Conservation (phyloP, 2,329 filamentous ascomycete genomes). For the Claviceps africana region DNA sequence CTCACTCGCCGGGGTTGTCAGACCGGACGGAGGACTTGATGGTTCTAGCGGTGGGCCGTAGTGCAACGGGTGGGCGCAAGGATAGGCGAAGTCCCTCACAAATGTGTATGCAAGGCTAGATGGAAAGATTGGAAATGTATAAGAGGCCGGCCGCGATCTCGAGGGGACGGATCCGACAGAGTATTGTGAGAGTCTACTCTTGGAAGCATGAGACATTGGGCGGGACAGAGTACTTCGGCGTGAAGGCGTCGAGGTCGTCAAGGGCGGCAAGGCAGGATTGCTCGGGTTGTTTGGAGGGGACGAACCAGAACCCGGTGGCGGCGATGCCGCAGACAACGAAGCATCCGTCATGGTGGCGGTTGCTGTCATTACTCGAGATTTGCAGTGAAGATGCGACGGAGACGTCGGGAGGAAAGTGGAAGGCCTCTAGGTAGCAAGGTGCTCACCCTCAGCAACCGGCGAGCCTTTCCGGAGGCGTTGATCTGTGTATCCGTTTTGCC, state of each 20-base stretch:
- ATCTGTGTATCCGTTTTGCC: not conserved
- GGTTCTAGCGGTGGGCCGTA: slow-evolving; percentile 79
- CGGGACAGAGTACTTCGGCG: slow-evolving; percentile 47
- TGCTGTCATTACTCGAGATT: slow-evolving; percentile 18
- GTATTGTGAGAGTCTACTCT: slow-evolving; percentile 72
- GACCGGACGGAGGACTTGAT: slow-evolving; percentile 54
- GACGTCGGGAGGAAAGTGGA: not conserved
- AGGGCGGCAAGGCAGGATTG: slow-evolving; percentile 39
- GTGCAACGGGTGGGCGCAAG: slow-evolving; percentile 68
- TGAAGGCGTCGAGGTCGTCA: slow-evolving; percentile 42
- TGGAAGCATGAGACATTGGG: slow-evolving; percentile 64
- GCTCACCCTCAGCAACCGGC: not conserved
- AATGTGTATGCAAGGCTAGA: slow-evolving; percentile 78
- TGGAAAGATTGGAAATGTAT: slow-evolving; percentile 68
- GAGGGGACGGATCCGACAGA: slow-evolving; percentile 55
- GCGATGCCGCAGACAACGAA: slow-evolving; percentile 40
- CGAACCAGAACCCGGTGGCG: slow-evolving; percentile 33
- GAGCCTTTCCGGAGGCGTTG: not conserved
- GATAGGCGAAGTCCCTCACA: slow-evolving; percentile 93
- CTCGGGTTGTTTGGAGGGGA: slow-evolving; percentile 34
- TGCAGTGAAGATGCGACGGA: not conserved
- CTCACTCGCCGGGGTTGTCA: slow-evolving; percentile 77
- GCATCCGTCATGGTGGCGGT: slow-evolving; percentile 43
- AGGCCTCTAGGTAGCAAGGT: not conserved
- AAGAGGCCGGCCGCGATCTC: slow-evolving; percentile 67